Evolutionary conservation across 179 eudicot species (phyloP).

Genomic region (Camellia oleifera): DNA sequence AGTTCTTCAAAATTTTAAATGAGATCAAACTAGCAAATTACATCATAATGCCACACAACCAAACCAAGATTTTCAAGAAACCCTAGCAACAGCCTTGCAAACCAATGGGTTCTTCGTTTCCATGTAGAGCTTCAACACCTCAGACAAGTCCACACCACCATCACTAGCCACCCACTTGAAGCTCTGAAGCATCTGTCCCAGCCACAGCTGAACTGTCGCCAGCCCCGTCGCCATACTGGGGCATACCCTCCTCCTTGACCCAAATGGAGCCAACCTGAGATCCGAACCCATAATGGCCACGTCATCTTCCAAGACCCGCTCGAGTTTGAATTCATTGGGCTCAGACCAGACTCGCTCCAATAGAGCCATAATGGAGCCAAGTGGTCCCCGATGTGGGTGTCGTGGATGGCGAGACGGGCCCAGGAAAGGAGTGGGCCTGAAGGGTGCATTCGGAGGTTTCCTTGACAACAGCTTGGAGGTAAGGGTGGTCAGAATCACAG

Average conservation of each 20-base stretch:
- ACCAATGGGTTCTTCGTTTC: slow-evolving; percentile 63
- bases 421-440: slow-evolving; percentile 89
- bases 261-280: slow-evolving; percentile 31
- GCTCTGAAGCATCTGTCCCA: slow-evolving; percentile 18
- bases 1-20: too few relatives aligned
- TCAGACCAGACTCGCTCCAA: slow-evolving; percentile 45
- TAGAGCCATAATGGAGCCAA: slow-evolving; percentile 18
- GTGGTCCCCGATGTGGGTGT: slow-evolving; percentile 56
- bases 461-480: slow-evolving; percentile 25
- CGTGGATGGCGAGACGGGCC: slow-evolving; percentile 79
- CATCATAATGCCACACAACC: neutral
- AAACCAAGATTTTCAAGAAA: neutral
- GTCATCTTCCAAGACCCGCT: slow-evolving; percentile 59
- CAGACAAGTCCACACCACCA: slow-evolving; percentile 52
- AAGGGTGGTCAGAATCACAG: slow-evolving; percentile 47
- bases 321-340: slow-evolving; percentile 50
- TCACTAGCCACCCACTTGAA: slow-evolving; percentile 52
- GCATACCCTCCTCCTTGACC: slow-evolving; percentile 73
- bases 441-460: slow-evolving; percentile 66
- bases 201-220: slow-evolving; percentile 64
- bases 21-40: too few relatives aligned
- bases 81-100: too few relatives aligned
- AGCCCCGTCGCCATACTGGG: slow-evolving; percentile 77
- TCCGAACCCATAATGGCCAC: slow-evolving; percentile 13
- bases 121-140: slow-evolving; percentile 60